Conservation (phyloP, 495 filamentous ascomycete species). For the Aspergillus cavernicola region DNA sequence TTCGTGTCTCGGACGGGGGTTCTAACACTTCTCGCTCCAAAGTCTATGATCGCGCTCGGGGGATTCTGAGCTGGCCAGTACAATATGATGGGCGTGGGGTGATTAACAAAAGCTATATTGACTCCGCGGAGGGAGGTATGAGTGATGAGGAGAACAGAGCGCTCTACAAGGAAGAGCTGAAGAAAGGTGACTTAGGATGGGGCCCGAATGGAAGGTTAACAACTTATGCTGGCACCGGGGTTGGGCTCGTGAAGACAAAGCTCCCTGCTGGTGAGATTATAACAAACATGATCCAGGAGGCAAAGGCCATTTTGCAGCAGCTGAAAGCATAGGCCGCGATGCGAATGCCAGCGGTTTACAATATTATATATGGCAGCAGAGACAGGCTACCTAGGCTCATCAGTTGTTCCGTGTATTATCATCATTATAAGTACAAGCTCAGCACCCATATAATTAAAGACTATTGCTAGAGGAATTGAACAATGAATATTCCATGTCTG, state of each 20-base stretch:
- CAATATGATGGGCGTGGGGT: constrained; percentile 58
- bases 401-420: too few relatives aligned
- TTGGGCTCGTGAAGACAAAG: constrained; percentile 33
- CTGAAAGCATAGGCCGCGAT: background rate
- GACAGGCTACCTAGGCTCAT: too few relatives aligned
- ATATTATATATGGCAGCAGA: too few relatives aligned
- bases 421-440: too few relatives aligned
- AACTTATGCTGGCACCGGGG: constrained; percentile 56
- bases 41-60: constrained; percentile 64
- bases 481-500: too few relatives aligned
- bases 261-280: constrained; percentile 30
- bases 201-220: constrained; percentile 55
- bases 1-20: constrained; percentile 60
- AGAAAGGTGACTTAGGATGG: constrained; percentile 53
- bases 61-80: constrained; percentile 60
- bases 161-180: constrained; percentile 46
- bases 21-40: constrained; percentile 58
- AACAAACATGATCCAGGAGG: constrained; percentile 18
- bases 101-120: constrained; percentile 53
- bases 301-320: constrained; percentile 3
- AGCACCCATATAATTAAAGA: too few relatives aligned
- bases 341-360: background rate
- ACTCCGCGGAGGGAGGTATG: constrained; percentile 1
- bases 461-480: too few relatives aligned
- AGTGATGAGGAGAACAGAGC: constrained; percentile 12